Evolutionary conservation across 2,329 filamentous ascomycete species (phyloP).

Genomic region (Corynespora cassiicola): DNA sequence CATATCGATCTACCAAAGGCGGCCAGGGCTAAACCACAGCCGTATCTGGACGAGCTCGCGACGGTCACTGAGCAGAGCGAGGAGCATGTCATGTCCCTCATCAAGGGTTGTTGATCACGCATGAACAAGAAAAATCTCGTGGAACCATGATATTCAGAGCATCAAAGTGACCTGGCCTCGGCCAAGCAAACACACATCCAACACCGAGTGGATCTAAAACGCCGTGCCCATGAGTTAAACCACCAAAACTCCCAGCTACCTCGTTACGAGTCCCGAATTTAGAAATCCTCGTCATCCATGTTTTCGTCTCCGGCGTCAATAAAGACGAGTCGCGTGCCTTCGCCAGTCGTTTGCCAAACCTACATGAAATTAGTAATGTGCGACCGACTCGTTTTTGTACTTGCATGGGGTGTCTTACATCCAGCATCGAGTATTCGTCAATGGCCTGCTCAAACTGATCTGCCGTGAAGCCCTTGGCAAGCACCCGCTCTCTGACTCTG

Average conservation of each 20-base stretch:
- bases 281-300: slow-evolving; percentile 47
- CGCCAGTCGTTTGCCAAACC: slow-evolving; percentile 63
- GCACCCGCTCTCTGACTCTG: slow-evolving; percentile 86
- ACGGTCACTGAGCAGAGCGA: no score
- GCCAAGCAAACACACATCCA: no score
- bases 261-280: slow-evolving; percentile 16
- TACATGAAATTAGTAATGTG: slow-evolving; percentile 42
- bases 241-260: slow-evolving; percentile 16
- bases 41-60: no score
- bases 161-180: no score
- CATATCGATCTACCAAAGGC: no score
- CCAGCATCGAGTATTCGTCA: slow-evolving; percentile 85
- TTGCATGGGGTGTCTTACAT: slow-evolving; percentile 68
- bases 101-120: no score
- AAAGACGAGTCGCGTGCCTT: slow-evolving; percentile 61
- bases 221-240: slow-evolving; percentile 28
- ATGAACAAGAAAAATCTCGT: no score
- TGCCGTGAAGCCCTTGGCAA: slow-evolving; percentile 95
- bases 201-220: no score
- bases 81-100: no score
- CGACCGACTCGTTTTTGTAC: no score
- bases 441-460: slow-evolving; percentile 88
- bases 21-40: no score
- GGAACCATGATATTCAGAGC: no score
- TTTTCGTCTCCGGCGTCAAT: slow-evolving; percentile 59